Evolutionary conservation across 176 grass and related monocot species (phyloP).

Genomic region (Carex littledalei): DNA sequence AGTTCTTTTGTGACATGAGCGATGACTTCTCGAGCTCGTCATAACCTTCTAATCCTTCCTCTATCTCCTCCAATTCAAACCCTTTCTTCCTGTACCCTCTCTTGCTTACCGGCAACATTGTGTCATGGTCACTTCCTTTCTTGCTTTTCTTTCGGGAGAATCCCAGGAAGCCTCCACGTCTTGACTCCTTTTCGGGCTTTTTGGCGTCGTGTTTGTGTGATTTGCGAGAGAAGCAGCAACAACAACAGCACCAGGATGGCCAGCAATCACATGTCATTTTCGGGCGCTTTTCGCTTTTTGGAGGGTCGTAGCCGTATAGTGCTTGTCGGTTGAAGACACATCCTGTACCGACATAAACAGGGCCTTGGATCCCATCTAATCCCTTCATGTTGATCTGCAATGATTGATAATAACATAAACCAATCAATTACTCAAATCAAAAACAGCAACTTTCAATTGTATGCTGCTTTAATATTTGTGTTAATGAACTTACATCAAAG

Average conservation of each 20-base stretch:
- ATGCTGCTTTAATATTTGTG: too few species aligned
- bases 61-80: slow-evolving; percentile 97
- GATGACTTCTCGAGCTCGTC: slow-evolving; percentile 83
- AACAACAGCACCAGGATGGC: slow-evolving; percentile 93
- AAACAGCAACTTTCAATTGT: too few species aligned
- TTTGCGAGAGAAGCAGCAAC: slow-evolving; percentile 67
- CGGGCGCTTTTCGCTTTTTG: slow-evolving; percentile 57
- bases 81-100: slow-evolving; percentile 64
- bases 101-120: slow-evolving; percentile 33
- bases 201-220: slow-evolving; percentile 39
- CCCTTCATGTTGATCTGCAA: slow-evolving; percentile 98
- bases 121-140: slow-evolving; percentile 53
- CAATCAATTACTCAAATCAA: neutral
- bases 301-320: slow-evolving; percentile 88
- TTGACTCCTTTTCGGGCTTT: slow-evolving; percentile 35
- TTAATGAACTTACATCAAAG: slow-evolving; percentile 52
- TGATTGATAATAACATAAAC: neutral
- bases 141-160: slow-evolving; percentile 65
- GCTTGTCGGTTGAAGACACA: slow-evolving; percentile 85
- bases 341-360: slow-evolving; percentile 84
- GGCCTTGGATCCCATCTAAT: slow-evolving; percentile 84
- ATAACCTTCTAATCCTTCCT: slow-evolving; percentile 88
- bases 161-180: slow-evolving; percentile 34
- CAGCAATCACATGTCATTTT: slow-evolving; percentile 99
- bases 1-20: slow-evolving; percentile 98